Conservation (phyloP, 2,329 filamentous ascomycete species). For the Aureobasidium sp. region DNA sequence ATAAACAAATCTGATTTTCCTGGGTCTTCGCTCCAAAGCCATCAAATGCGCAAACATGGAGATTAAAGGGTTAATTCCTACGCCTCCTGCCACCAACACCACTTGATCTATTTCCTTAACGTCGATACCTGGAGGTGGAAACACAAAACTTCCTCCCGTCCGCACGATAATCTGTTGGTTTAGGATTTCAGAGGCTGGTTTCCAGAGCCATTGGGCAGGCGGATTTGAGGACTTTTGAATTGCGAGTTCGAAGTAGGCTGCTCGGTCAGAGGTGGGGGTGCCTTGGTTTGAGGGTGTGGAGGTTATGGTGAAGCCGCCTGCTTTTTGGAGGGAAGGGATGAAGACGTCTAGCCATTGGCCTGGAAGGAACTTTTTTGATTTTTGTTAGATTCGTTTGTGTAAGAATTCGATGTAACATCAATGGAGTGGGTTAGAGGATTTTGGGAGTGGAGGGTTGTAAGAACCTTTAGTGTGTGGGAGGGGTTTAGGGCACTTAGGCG, state of each 20-base stretch:
- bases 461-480: constrained; percentile 27
- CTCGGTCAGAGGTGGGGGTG: constrained; percentile 18
- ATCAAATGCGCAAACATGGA: constrained; percentile 61
- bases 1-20: constrained; percentile 56
- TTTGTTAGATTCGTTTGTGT: constrained; percentile 13
- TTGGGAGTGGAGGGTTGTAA: not conserved
- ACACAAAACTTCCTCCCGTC: constrained; percentile 75
- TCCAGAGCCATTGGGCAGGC: constrained; percentile 71
- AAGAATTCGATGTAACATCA: not conserved
- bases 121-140: constrained; percentile 54
- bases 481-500: constrained; percentile 52
- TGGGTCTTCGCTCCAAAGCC: constrained; percentile 22
- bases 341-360: constrained; percentile 88
- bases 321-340: constrained; percentile 59
- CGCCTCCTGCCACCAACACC: constrained; percentile 72
- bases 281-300: constrained; percentile 55
- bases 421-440: not conserved
- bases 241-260: constrained; percentile 65
- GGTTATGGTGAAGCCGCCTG: constrained; percentile 84
- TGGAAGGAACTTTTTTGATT: constrained; percentile 62
- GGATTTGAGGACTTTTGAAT: constrained; percentile 67
- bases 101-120: constrained; percentile 46
- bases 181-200: constrained; percentile 47
- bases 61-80: constrained; percentile 75
- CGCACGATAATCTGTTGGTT: constrained; percentile 56